A percentile compares a stretch with the other conserved stretches of the same genome.
phyloP scores from a whole-genome alignment of 1,139 yeast species.

The Pneumocystis carinii region DNA sequence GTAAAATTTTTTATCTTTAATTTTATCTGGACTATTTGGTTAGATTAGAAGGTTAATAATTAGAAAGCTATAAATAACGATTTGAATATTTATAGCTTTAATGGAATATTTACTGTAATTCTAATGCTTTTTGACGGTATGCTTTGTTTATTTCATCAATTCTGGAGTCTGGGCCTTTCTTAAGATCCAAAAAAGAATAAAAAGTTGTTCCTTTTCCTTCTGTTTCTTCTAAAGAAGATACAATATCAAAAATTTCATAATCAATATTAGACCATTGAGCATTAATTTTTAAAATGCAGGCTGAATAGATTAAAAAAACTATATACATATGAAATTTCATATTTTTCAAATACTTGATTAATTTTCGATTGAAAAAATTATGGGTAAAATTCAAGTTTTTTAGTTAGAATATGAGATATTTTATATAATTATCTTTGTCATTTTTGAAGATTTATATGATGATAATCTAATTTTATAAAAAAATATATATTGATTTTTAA shows the following conservation, averaged over 20 bases:
- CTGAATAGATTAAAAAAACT: not conserved
- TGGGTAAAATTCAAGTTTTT: not conserved
- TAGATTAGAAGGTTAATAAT: not conserved
- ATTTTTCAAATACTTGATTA: not conserved
- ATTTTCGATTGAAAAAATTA: not conserved
- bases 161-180: constrained; percentile 39
- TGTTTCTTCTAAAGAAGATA: constrained; percentile 48
- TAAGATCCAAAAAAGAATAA: constrained; percentile 48
- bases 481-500: not conserved
- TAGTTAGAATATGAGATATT: not conserved
- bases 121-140: constrained; percentile 52
- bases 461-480: not conserved
- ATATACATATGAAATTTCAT: not conserved
- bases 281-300: not conserved
- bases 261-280: constrained; percentile 10
- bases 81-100: not conserved
- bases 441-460: not conserved
- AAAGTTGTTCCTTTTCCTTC: constrained; percentile 52
- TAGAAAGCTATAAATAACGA: not conserved
- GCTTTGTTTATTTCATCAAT: constrained; percentile 57
- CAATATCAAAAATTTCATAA: constrained; percentile 50
- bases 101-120: constrained; percentile 34
- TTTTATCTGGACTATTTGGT: constrained; percentile 49
- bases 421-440: not conserved
- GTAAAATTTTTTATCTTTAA: constrained; percentile 22